Evolutionary conservation across 768 basidiomycete genomes (phyloP), one percentile per base, ranked within the genome.

Genomic region (Myochromella boudieri): DNA sequence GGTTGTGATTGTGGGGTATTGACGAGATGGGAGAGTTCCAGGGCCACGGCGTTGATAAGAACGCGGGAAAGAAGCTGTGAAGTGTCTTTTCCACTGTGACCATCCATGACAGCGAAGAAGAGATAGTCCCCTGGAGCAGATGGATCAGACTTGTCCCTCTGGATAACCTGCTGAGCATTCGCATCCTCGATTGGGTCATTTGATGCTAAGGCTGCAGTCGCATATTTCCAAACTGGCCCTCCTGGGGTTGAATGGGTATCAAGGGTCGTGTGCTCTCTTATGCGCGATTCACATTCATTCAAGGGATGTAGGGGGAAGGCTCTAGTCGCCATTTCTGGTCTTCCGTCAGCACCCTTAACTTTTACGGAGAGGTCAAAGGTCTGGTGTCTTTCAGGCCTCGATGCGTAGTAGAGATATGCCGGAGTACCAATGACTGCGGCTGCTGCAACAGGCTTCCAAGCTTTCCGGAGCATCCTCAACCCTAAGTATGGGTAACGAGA

Each of bases 111-210:
- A 1, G 91, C 72, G 58, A 92, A 94, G 66, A 95, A 88, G 33
- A 92, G 71, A 49, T 87, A 77, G 58, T 91, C 89, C 11, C 87
- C 86, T 1, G 79, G 76, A 0, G 72, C 72, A 3, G 78, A 72
- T 8, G 77, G 72, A 54, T 84, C 80, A n/a, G 77, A 68, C 3
- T 68, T 68, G 58, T 88, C 82, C 29, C 84, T 74, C 53, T 77
- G 63, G 39, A 95, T 69, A 51, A 93, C 70, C 46, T 84, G 81
- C 49, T 77, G 75, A 3, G 88, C 80, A 53, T 85, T 78, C 20
- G 92, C 84, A 62, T 99, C 97, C 66, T 99, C 97, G 42, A 97
- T 84, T 6, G 93, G 91, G 49, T 87, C 81, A 60, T 99, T 99
- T 3, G 92, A 87, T 1, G 89, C 73, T 27, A 98, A 70, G 26